Evolutionary conservation across 2,329 filamentous ascomycete genomes (phyloP).

Genomic region (Emydomyces testavorans): DNA sequence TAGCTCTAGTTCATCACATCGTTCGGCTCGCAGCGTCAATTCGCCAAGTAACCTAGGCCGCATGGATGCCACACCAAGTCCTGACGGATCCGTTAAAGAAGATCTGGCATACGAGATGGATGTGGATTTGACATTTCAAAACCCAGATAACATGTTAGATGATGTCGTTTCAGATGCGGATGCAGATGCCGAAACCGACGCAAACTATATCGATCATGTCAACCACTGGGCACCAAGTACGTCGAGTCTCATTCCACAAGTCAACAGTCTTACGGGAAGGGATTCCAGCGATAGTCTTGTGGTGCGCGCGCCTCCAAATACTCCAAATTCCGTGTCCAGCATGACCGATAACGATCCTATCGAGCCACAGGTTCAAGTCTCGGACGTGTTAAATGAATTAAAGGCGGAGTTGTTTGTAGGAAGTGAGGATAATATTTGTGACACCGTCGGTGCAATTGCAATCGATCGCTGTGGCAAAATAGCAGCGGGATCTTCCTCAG

Average conservation of each 20-base stretch:
- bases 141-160: not conserved
- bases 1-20: conserved; percentile 6
- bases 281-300: not conserved
- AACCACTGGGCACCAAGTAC: not conserved
- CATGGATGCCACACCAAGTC: not conserved
- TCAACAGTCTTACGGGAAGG: not conserved
- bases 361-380: not conserved
- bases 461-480: conserved; percentile 78
- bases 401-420: not conserved
- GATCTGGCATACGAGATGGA: conserved; percentile 2
- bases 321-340: not conserved
- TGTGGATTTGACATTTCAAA: not conserved
- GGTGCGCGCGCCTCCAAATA: not conserved
- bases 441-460: conserved; percentile 92
- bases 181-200: not conserved
- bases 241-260: not conserved
- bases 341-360: not conserved
- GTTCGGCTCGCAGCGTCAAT: conserved; percentile 4
- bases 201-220: not conserved
- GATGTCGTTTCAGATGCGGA: conserved; percentile 4
- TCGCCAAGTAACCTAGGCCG: conserved; percentile 2
- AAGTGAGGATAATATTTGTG: conserved; percentile 57
- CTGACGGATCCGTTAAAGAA: conserved; percentile 7
- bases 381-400: not conserved
- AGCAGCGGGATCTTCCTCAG: conserved; percentile 88